phyloP scores from a whole-genome alignment of 192 early-diverging fungal species.

The Backusella sp. region DNA sequence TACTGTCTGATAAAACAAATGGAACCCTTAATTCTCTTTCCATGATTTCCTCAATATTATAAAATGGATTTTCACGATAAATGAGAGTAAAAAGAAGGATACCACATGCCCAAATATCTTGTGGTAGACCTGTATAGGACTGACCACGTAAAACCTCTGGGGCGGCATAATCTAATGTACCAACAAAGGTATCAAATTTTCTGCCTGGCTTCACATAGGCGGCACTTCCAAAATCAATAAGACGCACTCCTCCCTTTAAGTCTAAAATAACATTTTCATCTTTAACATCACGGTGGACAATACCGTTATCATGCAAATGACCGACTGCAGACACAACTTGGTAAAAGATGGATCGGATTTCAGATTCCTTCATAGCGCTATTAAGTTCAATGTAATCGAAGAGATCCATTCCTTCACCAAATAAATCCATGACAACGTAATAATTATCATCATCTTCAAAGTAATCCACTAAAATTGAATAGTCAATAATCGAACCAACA shows the following conservation, averaged over 20 bases:
- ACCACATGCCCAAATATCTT: slow-evolving; percentile 86
- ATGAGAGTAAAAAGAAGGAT: slow-evolving; percentile 83
- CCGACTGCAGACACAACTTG: slow-evolving; percentile 38
- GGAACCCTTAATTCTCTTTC: slow-evolving; percentile 46
- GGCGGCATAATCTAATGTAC: slow-evolving; percentile 75
- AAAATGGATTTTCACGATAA: slow-evolving; percentile 65
- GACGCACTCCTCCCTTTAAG: slow-evolving; percentile 53
- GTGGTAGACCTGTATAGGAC: slow-evolving; percentile 78
- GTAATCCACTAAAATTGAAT: slow-evolving; percentile 46
- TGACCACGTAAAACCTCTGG: slow-evolving; percentile 82
- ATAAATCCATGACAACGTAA: slow-evolving; percentile 60
- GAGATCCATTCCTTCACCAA: slow-evolving; percentile 44
- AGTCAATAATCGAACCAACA: not conserved
- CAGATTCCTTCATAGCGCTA: slow-evolving; percentile 23
- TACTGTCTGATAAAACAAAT: slow-evolving; percentile 16
- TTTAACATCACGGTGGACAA: slow-evolving; percentile 80
- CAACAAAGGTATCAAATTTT: slow-evolving; percentile 72
- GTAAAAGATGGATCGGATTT: slow-evolving; percentile 33
- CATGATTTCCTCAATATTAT: slow-evolving; percentile 55
- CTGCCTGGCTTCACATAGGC: slow-evolving; percentile 59
- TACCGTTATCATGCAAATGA: slow-evolving; percentile 53
- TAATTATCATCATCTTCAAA: slow-evolving; percentile 70
- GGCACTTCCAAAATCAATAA: slow-evolving; percentile 84
- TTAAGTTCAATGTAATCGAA: slow-evolving; percentile 50
- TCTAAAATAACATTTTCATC: slow-evolving; percentile 82